Base-by-base conservation (phyloP, 805 yeast genomes). In the Saturnispora saitoi region DNA sequence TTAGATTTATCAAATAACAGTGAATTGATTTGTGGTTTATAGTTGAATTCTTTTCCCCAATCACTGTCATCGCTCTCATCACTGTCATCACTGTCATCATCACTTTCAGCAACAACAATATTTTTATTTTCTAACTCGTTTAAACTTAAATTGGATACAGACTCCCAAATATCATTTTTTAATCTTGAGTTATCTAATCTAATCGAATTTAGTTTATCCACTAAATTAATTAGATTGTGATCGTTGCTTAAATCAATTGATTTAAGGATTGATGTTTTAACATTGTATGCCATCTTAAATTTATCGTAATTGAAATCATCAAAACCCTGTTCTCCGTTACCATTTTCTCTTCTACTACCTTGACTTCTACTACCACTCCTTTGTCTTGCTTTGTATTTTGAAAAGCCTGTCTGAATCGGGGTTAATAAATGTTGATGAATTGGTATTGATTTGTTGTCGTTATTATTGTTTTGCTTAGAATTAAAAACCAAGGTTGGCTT, bases 151-250 rank as follows among this genome's bases (percentile, higher is more conserved):
- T 14, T 40, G 5, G 49, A 41, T 3, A 60, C 34, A 20, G 58
- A 55, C 2, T 45, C 24, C 68, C 68, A 64, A 4, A 64, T 59
- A 9, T 54, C 56, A 6, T 48, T 43, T 36, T 62, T 64, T 15
- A 63, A 43, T 24, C 38, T 26, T 29, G 48, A 48, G 41, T 60
- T 64, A 24, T 58, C 56, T 4, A 24, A 10, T 22, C 62, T 38
- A 2, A 58, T 51, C 3, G 38, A 32, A 4, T 51, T 24, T 22
- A 64, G 43, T 32, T 56, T 60, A 43, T 61, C 63, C 8, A 61
- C 47, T 6, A 63, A 42, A 11, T 50, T 49, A 26, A 47, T 51
- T n/a, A 62, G 36, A 4, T 51, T 54, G 3, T 42, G 14, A 19
- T 54, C 51, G 30, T 57, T 60, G 20, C 58, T 62, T 6, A 56